These are phyloP conservation scores for Termitomyces sp. DNA, from an alignment of 768 basidiomycete genomes.

Conservation along the genomic window DNA sequence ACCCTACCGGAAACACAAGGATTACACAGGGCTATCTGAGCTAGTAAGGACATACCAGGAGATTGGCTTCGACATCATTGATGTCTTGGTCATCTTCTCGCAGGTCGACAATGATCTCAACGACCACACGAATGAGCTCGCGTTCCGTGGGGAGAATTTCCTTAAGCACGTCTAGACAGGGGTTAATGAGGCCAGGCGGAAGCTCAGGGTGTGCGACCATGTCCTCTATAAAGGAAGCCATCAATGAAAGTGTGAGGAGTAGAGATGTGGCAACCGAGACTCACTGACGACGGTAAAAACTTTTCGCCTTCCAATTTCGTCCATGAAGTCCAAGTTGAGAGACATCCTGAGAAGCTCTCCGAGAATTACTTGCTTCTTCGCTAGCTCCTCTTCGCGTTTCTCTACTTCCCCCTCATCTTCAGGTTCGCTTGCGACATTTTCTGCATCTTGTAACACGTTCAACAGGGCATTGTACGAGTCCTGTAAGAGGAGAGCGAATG, in stretches of 20 bases:
- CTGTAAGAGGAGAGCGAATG: constrained; percentile 82
- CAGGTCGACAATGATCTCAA: constrained; percentile 79
- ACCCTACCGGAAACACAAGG: constrained; percentile 11
- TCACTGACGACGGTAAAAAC: constrained; percentile 84
- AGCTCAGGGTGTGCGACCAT: constrained; percentile 84
- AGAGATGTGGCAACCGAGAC: constrained; percentile 24
- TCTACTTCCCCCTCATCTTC: constrained; percentile 39
- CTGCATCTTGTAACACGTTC: constrained; percentile 32
- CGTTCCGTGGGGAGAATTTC: constrained; percentile 79
- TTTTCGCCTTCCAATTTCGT: constrained; percentile 91
- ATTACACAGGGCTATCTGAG: not conserved
- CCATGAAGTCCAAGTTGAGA: constrained; percentile 82
- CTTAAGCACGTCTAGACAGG: constrained; percentile 81
- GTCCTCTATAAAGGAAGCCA: constrained; percentile 45
- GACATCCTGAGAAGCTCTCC: constrained; percentile 79
- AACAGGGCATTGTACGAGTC: constrained; percentile 64
- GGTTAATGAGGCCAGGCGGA: constrained; percentile 72
- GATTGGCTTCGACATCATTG: constrained; percentile 18
- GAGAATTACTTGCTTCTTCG: constrained; percentile 68
- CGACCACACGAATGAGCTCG: constrained; percentile 82
- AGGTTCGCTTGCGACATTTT: constrained; percentile 28
- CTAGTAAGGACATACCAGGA: constrained; percentile 8
- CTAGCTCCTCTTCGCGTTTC: constrained; percentile 50
- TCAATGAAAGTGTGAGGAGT: not conserved
- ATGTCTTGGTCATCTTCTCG: constrained; percentile 38